A percentile compares a stretch with the other conserved stretches of the same genome.
These are phyloP conservation scores for Stenocarpella maydis DNA, from an alignment of 2,329 filamentous ascomycete species.

Conservation along the genomic window DNA sequence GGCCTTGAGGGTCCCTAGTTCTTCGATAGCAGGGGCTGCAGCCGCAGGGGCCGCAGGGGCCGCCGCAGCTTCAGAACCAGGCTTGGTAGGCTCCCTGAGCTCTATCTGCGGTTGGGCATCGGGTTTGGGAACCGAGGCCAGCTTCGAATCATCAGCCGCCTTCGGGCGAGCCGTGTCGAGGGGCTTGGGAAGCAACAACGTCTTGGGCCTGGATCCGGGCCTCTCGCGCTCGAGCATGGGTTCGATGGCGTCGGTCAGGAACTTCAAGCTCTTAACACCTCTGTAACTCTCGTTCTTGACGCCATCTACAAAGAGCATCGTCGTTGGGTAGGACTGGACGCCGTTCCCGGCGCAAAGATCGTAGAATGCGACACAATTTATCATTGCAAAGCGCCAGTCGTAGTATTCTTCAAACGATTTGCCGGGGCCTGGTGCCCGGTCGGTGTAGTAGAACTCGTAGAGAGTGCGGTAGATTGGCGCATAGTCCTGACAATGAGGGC, in stretches of 20 bases:
- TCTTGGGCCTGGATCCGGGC: slow-evolving; percentile 79
- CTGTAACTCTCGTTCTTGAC: slow-evolving; percentile 68
- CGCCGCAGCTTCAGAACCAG: slow-evolving; percentile 25
- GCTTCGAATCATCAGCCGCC: slow-evolving; percentile 28
- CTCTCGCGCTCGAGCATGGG: slow-evolving; percentile 77
- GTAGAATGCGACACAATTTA: slow-evolving; percentile 86
- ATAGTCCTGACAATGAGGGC: slow-evolving; percentile 78
- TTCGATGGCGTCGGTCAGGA: slow-evolving; percentile 77
- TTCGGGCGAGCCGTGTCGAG: slow-evolving; percentile 60
- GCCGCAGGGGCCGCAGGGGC: slow-evolving; percentile 9
- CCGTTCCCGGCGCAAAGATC: slow-evolving; percentile 77
- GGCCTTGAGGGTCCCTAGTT: slow-evolving; percentile 31
- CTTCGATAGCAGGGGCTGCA: slow-evolving; percentile 28
- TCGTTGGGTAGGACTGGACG: slow-evolving; percentile 77
- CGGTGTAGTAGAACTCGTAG: slow-evolving; percentile 95
- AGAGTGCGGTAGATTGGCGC: slow-evolving; percentile 89
- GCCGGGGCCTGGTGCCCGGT: slow-evolving; percentile 69
- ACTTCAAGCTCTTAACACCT: slow-evolving; percentile 73
- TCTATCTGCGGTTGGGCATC: slow-evolving; percentile 41
- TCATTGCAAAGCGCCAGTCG: slow-evolving; percentile 83
- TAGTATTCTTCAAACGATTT: slow-evolving; percentile 81
- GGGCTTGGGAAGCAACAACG: slow-evolving; percentile 73
- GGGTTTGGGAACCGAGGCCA: slow-evolving; percentile 28
- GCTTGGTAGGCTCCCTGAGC: slow-evolving; percentile 43
- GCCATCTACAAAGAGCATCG: slow-evolving; percentile 83